Conservation (phyloP, 352 stramenopile species). For the Peronospora belbahrii region DNA sequence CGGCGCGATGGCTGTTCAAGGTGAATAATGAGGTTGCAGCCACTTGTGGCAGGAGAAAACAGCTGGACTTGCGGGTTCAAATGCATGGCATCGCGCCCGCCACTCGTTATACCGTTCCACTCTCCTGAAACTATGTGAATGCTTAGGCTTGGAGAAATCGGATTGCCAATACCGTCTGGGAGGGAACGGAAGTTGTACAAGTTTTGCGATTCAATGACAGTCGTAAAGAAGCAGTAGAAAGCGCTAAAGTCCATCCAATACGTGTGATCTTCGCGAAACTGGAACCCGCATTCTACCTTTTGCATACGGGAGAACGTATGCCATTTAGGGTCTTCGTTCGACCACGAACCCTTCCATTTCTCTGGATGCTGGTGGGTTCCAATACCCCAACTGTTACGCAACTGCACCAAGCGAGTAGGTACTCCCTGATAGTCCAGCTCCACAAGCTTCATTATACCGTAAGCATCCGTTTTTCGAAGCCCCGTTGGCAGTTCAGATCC, state of each 20-base stretch:
- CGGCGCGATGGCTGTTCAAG: conserved; percentile 73
- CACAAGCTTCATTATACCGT: conserved; percentile 70
- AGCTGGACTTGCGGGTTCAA: conserved; percentile 83
- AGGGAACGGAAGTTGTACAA: conserved; percentile 76
- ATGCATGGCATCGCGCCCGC: conserved; percentile 73
- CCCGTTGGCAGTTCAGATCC: conserved; percentile 52
- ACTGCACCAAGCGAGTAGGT: conserved; percentile 48
- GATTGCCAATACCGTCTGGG: conserved; percentile 53
- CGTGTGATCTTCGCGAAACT: conserved; percentile 71
- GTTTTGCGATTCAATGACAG: conserved; percentile 69
- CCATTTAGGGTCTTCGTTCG: conserved; percentile 60
- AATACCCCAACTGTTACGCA: conserved; percentile 79
- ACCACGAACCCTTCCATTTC: conserved; percentile 69
- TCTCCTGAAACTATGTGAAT: conserved; percentile 67
- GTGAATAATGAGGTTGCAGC: conserved; percentile 46
- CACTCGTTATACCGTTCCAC: conserved; percentile 77
- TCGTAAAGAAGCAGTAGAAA: conserved; percentile 76
- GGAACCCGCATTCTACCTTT: conserved; percentile 69
- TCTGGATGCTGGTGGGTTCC: conserved; percentile 49
- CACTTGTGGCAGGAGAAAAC: conserved; percentile 48
- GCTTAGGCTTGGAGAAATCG: conserved; percentile 44
- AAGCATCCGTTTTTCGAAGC: conserved; percentile 59
- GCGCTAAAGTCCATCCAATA: conserved; percentile 81
- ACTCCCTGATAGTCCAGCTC: conserved; percentile 59
- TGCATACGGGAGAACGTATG: conserved; percentile 60